Evolutionary conservation across 257 asterid species (phyloP).

Genomic region (Solanum habrochaites): DNA sequence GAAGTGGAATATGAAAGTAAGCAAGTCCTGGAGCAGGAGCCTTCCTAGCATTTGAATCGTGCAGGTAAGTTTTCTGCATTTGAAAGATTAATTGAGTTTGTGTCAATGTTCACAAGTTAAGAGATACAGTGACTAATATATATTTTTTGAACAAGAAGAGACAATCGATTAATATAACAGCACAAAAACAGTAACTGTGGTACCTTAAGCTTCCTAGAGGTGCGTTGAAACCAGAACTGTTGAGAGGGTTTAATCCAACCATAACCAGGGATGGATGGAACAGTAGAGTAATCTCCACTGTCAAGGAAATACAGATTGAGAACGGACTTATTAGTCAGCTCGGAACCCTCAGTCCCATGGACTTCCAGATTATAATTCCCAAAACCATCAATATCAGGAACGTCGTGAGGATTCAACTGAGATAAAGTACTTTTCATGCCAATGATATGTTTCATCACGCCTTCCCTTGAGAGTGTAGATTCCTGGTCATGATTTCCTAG

Average conservation of each 20-base stretch:
- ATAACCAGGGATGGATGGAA: constrained; percentile 74
- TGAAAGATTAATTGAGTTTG: neutral
- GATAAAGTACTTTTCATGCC: constrained; percentile 73
- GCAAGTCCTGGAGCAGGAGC: constrained; percentile 74
- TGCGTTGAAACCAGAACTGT: constrained; percentile 73
- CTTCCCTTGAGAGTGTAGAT: constrained; percentile 66
- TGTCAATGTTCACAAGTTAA: neutral
- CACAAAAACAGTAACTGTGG: neutral
- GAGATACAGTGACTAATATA: neutral
- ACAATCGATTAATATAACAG: neutral
- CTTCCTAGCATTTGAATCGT: constrained; percentile 48
- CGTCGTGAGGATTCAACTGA: constrained; percentile 46
- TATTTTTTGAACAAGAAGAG: neutral
- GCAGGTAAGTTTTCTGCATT: constrained; percentile 48
- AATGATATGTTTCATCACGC: constrained; percentile 62
- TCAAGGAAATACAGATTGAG: constrained; percentile 83
- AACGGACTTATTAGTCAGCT: constrained; percentile 51
- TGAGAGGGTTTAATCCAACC: constrained; percentile 93
- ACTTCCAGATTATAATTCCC: constrained; percentile 91
- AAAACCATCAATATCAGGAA: constrained; percentile 56
- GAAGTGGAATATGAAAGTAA: constrained; percentile 91
- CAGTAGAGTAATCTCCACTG: constrained; percentile 84
- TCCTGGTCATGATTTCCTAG: constrained; percentile 95
- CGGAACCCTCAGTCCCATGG: constrained; percentile 49
- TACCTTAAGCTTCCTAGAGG: constrained; percentile 69